Conservation (phyloP, 2,329 filamentous ascomycete species). For the Colletotrichum plurivorum region DNA sequence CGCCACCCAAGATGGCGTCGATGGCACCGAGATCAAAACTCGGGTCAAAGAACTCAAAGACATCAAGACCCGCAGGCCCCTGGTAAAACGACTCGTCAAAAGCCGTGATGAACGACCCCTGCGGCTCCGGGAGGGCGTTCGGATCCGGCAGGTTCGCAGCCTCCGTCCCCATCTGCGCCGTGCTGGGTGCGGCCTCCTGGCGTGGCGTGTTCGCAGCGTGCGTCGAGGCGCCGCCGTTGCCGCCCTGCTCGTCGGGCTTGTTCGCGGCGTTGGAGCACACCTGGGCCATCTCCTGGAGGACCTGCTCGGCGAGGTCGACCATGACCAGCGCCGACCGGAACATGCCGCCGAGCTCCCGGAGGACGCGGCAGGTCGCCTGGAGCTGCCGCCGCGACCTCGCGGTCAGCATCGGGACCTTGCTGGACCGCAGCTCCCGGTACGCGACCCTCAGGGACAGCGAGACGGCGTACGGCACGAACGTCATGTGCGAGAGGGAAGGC, state of each 20-base stretch:
- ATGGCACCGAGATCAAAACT: conserved; percentile 43
- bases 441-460: conserved; percentile 44
- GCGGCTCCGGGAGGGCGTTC: neutral
- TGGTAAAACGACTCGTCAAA: conserved; percentile 28
- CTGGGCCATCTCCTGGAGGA: conserved; percentile 43
- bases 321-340: conserved; percentile 44
- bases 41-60: conserved; percentile 45
- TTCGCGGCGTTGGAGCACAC: conserved; percentile 37
- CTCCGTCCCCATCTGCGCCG: neutral
- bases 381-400: conserved; percentile 39
- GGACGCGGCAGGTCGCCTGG: conserved; percentile 42
- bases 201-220: conserved; percentile 26
- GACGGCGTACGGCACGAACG: conserved; percentile 43
- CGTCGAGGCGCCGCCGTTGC: conserved; percentile 3
- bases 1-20: conserved; percentile 42
- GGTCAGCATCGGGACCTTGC: conserved; percentile 40
- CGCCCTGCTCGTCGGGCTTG: conserved; percentile 21
- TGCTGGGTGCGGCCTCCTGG: neutral
- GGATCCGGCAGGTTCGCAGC: neutral
- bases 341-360: conserved; percentile 42
- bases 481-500: conserved; percentile 43
- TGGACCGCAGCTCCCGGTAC: conserved; percentile 44
- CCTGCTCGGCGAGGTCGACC: conserved; percentile 43
- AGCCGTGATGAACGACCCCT: neutral
- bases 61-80: conserved; percentile 36